Evolutionary conservation across 352 stramenopile genomes (phyloP).

Genomic region (Phytophthora sansomeana): DNA sequence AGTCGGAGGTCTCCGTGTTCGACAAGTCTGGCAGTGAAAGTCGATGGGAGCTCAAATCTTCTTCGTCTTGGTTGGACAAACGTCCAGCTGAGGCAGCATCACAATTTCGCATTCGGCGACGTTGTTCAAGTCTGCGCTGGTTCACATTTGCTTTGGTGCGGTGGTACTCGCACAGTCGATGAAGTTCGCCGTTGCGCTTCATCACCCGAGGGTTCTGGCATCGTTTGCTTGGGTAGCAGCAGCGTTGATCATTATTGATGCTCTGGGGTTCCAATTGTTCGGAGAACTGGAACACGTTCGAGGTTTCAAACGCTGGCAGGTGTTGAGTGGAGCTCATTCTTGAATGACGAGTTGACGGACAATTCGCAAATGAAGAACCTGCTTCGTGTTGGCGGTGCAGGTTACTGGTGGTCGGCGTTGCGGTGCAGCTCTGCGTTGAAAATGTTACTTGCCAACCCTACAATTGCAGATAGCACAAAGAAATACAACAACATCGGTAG

Average conservation of each 20-base stretch:
- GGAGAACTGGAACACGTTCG: constrained; percentile 7
- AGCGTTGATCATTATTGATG: constrained; percentile 21
- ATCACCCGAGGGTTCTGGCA: constrained; percentile 50
- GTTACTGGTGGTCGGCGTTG: not conserved
- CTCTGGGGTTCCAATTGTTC: constrained; percentile 8
- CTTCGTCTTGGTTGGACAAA: not conserved
- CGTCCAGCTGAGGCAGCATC: constrained; percentile 38
- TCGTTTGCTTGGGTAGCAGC: constrained; percentile 49
- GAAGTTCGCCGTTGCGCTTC: constrained; percentile 53
- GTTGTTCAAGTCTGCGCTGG: constrained; percentile 30
- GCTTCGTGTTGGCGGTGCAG: not conserved
- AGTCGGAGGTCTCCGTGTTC: not conserved
- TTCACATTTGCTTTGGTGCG: constrained; percentile 34
- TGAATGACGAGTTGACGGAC: not conserved
- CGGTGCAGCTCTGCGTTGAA: too few relatives aligned
- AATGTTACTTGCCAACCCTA: not conserved
- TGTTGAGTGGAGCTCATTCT: constrained; percentile 27
- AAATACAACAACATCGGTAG: not conserved
- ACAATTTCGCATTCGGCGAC: constrained; percentile 8
- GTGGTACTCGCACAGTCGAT: constrained; percentile 38
- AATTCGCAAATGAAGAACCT: constrained; percentile 18
- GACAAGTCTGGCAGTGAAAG: constrained; percentile 29
- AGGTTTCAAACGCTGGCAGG: not conserved
- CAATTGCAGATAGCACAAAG: not conserved
- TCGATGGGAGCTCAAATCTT: constrained; percentile 32